A percentile compares a stretch with the other conserved stretches of the same genome.
Conservation (phyloP, 495 filamentous ascomycete species). For the Lasiosphaeria hispida region DNA sequence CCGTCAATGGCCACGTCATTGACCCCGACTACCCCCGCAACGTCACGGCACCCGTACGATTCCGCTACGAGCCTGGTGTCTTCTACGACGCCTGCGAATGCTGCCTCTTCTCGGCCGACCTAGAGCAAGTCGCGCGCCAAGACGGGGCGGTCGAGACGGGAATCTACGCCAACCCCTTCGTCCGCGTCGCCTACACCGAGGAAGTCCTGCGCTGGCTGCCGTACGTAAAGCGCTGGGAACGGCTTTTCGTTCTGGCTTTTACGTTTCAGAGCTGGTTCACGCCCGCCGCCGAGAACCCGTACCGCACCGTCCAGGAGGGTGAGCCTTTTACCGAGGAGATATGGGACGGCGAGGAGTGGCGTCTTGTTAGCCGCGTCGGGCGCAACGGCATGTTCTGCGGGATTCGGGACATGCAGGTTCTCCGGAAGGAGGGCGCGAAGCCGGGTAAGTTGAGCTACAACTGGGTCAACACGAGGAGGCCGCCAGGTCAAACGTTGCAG, state of each 20-base stretch:
- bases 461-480: slow-evolving; percentile 33
- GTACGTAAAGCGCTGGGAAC: slow-evolving; percentile 57
- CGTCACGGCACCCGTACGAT: slow-evolving; percentile 53
- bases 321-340: slow-evolving; percentile 51
- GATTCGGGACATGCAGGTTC: slow-evolving; percentile 33
- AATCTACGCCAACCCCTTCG: slow-evolving; percentile 69
- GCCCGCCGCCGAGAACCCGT: slow-evolving; percentile 57
- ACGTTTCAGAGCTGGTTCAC: slow-evolving; percentile 50
- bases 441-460: slow-evolving; percentile 19
- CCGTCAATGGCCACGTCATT: slow-evolving; percentile 25
- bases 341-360: slow-evolving; percentile 42
- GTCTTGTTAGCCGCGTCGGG: slow-evolving; percentile 21
- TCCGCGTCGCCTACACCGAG: slow-evolving; percentile 64
- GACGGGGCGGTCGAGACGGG: slow-evolving; percentile 49
- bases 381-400: slow-evolving; percentile 35
- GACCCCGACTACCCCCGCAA: slow-evolving; percentile 25
- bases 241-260: slow-evolving; percentile 55
- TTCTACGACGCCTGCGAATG: slow-evolving; percentile 80
- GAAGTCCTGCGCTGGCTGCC: slow-evolving; percentile 55
- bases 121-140: slow-evolving; percentile 35
- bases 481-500: slow-evolving; percentile 25
- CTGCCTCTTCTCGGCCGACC: slow-evolving; percentile 73
- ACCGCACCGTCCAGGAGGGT: slow-evolving; percentile 53
- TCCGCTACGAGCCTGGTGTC: slow-evolving; percentile 60
- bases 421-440: slow-evolving; percentile 16